Base-by-base conservation (phyloP, 1,284 basidiomycete genomes). In the Trametes pubescens region DNA sequence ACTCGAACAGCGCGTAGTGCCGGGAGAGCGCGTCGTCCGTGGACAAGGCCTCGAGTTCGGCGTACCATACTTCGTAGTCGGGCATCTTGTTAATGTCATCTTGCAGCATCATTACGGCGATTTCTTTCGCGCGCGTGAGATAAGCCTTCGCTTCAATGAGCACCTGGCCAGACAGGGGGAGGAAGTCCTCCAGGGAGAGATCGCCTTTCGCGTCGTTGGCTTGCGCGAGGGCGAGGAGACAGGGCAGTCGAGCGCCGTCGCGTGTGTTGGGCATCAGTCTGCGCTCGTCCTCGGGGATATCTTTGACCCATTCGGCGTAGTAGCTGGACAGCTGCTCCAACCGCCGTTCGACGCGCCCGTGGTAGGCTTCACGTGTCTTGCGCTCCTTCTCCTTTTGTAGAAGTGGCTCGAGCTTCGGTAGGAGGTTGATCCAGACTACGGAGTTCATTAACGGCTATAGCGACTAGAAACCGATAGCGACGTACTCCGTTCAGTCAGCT, bases 391-490 rank as follows among this genome's bases (percentile, higher is more conserved):
- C 57, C 35, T 56, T 2, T 37, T 51, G 37, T 14, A 66, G 38
- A 11, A 48, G 37, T 9, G 18, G 51, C 34, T 62, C 58, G 32
- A 66, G 65, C 32, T 60, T 66, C 10, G 65, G 65, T 1, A 40
- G 58, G 24, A 63, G 22, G 21, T 59, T 63, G 7, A n/a, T 57
- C 65, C 65, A 66, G 8, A 60, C 65, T 66, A 26, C 16, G 34
- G 13, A 9, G 16, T 6, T 2, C 29, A 24, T 8, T 13, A 37
- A 29, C 21, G 16, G 53, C 16, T 9, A 16, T 38, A 16, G 37
- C 37, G 11, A 22, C 26, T 18, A 14, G 32, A 52, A 13, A 18
- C 1, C 3, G 8, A 11, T 10, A 10, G 18, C 29, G 0, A 66
- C 61, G 21, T 51, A 66, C 65, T 53, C 26, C 58, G 57, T 32